Evolutionary conservation across 371 early-diverging fungal genomes (phyloP).

Genomic region (Vairimorpha necatrix): DNA sequence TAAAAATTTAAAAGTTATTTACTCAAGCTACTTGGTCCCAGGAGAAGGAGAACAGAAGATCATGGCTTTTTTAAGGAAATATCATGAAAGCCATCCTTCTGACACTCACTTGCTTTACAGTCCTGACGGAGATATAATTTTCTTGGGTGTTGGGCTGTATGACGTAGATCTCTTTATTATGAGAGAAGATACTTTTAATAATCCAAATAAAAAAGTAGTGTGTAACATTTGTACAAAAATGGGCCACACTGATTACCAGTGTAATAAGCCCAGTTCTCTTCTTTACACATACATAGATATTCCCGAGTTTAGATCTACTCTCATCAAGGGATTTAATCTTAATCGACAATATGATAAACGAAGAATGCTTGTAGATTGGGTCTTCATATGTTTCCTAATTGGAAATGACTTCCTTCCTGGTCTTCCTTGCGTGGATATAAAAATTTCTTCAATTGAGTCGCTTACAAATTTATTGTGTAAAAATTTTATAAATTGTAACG

Average conservation of each 20-base stretch:
- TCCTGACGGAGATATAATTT: conserved; percentile 96
- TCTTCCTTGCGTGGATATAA: conserved; percentile 87
- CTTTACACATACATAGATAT: conserved; percentile 56
- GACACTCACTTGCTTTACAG: conserved; percentile 88
- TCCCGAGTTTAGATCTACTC: conserved; percentile 37
- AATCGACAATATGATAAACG: conserved; percentile 64
- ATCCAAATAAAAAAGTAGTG: conserved; percentile 66
- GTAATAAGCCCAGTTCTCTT: conserved; percentile 61
- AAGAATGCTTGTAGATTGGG: conserved; percentile 93
- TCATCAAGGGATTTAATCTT: conserved; percentile 47
- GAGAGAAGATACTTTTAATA: conserved; percentile 87
- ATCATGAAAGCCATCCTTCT: conserved; percentile 72
- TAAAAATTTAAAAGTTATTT: conserved; percentile 73
- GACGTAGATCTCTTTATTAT: conserved; percentile 89
- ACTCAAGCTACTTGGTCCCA: conserved; percentile 86
- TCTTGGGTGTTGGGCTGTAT: conserved; percentile 92
- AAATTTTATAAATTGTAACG: conserved; percentile 27
- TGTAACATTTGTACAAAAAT: conserved; percentile 75
- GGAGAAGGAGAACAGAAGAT: conserved; percentile 99
- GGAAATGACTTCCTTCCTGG: conserved; percentile 99
- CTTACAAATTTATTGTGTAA: conserved; percentile 37
- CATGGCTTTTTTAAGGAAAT: conserved; percentile 87
- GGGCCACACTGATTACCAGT: conserved; percentile 74
- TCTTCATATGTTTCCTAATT: conserved; percentile 93
- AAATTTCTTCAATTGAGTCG: conserved; percentile 86